Percentiles rank a stretch among this genome's conserved stretches.
Conservation (phyloP, 352 stramenopile genomes). For the Pythium folliculosum region DNA sequence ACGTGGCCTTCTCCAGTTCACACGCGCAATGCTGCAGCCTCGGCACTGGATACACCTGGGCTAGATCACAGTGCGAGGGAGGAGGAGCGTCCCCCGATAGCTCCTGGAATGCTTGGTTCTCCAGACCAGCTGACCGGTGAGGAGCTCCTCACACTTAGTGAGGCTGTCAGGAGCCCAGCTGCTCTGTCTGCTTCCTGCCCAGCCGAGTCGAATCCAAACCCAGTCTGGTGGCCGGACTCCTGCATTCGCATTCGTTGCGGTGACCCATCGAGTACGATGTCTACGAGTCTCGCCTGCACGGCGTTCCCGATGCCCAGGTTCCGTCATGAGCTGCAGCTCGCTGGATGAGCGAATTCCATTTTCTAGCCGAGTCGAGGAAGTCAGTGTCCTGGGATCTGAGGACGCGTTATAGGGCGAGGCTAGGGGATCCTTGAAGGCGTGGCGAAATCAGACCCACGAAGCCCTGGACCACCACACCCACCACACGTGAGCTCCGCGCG, state of each 20-base stretch:
- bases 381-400: constrained; percentile 4
- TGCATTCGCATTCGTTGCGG: not conserved
- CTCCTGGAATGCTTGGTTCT: not conserved
- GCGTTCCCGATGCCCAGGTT: too few species aligned
- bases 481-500: not conserved
- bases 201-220: not conserved
- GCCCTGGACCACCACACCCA: not conserved
- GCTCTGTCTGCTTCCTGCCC: not conserved
- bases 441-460: constrained; percentile 5
- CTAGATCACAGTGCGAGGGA: too few species aligned
- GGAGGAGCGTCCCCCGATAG: too few species aligned
- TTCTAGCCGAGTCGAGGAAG: not conserved
- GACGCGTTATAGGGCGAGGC: not conserved
- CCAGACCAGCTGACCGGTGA: not conserved
- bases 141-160: not conserved
- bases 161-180: not conserved
- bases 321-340: too few species aligned
- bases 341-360: not conserved
- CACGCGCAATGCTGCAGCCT: too few species aligned
- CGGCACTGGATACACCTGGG: too few species aligned
- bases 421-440: constrained; percentile 8
- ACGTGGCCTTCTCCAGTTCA: too few species aligned
- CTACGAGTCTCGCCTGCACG: too few species aligned
- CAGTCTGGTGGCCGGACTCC: too few species aligned
- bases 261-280: too few species aligned